Base-by-base conservation (phyloP, 805 yeast species). In the Nakazawaea wyomingensis region DNA sequence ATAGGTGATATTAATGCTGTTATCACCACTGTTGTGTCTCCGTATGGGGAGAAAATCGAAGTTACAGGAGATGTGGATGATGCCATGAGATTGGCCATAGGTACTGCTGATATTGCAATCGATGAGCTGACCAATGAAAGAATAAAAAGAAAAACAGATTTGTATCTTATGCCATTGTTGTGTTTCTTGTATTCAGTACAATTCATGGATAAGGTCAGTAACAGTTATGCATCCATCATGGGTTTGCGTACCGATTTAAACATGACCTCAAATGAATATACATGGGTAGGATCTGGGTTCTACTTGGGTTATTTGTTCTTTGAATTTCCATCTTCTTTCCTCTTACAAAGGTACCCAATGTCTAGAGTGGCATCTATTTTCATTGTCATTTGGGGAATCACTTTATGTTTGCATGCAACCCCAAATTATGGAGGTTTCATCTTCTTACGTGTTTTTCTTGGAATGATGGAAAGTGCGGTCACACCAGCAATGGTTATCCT, bases 151-250 rank as follows among this genome's bases (percentile, higher is more conserved):
- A 76, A 71, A 51, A 59, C 78, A n/a, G 85, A 79, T 54, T 33
- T 44, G 5, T 61, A 69, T 32, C 62, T 79, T 16, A 54, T 77
- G 55, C 68, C 80, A 0, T 57, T 77, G 22, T 56, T 79, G 50
- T 74, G 82, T 49, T 61, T 68, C 29, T 69, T 76, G 11, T 79
- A 79, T 50, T 70, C 78, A 44, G 57, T 78, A 14, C 82, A 78
- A 61, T 78, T 74, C 50, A 60, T 78, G 47, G 85, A 79, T 49
- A 78, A 78, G 50, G 67, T 74, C 14, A 57, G 77, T 38, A 57
- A 73, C 34, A 77, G 77, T 48, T 76, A 77, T 52, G 79, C 83
- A 1, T 78, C 80, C 14, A 78, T 78, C 1, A 74, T 78, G 81
- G 83, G 84, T 1, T 74, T 78, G 50, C 74, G 69, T 51, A 54